Conservation (phyloP, 1,284 basidiomycete species). For the Apiotrichum gamsii region DNA sequence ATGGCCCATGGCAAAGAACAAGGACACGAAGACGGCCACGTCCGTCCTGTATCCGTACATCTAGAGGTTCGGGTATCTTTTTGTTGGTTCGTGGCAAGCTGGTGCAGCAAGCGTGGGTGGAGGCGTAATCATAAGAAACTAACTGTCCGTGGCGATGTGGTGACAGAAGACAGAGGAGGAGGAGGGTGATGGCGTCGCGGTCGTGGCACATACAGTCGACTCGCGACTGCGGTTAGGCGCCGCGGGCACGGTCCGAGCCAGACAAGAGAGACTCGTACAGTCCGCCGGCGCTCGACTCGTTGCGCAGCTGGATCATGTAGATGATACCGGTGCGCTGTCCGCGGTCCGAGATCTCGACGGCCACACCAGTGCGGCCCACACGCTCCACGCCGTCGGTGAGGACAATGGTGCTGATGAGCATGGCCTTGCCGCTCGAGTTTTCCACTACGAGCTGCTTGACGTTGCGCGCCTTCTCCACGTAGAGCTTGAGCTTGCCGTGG, state of each 20-base stretch:
- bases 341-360: conserved; percentile 86
- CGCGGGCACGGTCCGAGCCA: conserved; percentile 65
- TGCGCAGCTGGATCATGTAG: conserved; percentile 93
- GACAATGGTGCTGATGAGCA: conserved; percentile 91
- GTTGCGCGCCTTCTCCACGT: conserved; percentile 67
- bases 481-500: conserved; percentile 78
- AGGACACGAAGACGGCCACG: no score
- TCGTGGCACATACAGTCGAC: no score
- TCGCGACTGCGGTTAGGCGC: no score
- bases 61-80: no score
- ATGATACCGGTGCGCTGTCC: conserved; percentile 89
- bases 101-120: no score
- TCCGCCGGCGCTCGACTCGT: conserved; percentile 76
- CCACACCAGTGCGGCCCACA: conserved; percentile 94
- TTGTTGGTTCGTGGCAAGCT: no score
- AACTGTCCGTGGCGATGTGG: no score
- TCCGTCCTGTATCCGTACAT: no score
- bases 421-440: conserved; percentile 60
- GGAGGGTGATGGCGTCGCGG: no score
- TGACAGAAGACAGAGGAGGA: no score
- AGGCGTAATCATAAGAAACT: no score
- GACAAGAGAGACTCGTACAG: conserved; percentile 80
- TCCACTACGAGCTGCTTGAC: conserved; percentile 96
- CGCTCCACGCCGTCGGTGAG: conserved; percentile 93
- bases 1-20: no score